These are phyloP conservation scores for Gracilaria gracilis DNA, from an alignment of 23 red algal species.

Conservation along the genomic window DNA sequence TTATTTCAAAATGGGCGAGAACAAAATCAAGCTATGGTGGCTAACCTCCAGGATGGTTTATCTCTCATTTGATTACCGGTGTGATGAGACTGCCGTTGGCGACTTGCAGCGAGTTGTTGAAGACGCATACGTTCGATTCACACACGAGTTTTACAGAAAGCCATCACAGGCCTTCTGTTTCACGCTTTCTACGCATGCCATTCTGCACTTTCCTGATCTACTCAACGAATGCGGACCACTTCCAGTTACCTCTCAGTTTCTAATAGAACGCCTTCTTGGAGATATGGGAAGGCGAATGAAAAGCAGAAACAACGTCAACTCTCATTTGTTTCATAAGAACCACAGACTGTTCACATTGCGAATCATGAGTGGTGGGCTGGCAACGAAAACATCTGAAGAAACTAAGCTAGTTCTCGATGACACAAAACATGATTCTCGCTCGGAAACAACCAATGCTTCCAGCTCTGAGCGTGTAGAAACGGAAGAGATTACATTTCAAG, in stretches of 20 bases:
- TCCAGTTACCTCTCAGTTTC: neutral
- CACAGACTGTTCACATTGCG: no score
- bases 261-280: neutral
- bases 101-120: neutral
- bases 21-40: neutral
- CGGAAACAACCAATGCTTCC: no score
- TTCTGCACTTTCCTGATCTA: conserved; percentile 1
- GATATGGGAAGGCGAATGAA: neutral
- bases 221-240: neutral
- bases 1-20: no score
- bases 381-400: no score
- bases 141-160: neutral
- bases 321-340: no score
- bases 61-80: neutral
- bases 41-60: neutral
- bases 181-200: neutral
- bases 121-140: neutral
- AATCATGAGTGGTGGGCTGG: no score
- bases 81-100: neutral
- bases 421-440: no score
- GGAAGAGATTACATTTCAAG: no score
- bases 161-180: neutral
- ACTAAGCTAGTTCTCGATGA: no score
- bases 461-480: no score
- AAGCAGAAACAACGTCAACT: no score